Evolutionary conservation across 768 basidiomycete species (phyloP).

Genomic region (Mrakia blollopis): DNA sequence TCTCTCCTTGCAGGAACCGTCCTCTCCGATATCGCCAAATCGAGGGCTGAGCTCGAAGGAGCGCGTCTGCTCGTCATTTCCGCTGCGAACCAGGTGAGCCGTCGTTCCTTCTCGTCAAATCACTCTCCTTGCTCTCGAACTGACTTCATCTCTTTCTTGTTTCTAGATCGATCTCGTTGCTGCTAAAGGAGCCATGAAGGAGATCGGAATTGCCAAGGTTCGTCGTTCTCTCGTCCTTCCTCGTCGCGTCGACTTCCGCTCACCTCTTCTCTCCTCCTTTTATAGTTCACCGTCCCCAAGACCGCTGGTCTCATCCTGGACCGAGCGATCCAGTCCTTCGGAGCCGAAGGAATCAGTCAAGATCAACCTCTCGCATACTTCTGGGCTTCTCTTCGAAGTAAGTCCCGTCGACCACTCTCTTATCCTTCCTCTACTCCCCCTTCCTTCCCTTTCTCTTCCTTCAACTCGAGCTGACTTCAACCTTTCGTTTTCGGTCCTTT

Average conservation of each 20-base stretch:
- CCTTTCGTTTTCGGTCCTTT: no score
- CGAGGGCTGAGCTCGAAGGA: slow-evolving; percentile 85
- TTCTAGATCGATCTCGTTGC: slow-evolving; percentile 76
- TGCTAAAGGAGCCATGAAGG: slow-evolving; percentile 92
- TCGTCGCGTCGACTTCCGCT: not conserved
- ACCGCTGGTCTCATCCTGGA: slow-evolving; percentile 87
- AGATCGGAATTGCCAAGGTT: slow-evolving; percentile 96
- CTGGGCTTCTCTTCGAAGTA: slow-evolving; percentile 70
- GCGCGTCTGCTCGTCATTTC: slow-evolving; percentile 83
- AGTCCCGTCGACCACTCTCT: no score
- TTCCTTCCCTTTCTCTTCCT: no score
- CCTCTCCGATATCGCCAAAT: slow-evolving; percentile 82
- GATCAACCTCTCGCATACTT: slow-evolving; percentile 73
- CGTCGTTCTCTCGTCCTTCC: slow-evolving; percentile 19
- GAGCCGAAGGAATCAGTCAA: slow-evolving; percentile 92
- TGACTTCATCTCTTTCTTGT: not conserved
- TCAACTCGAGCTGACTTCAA: no score
- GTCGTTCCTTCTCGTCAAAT: not conserved
- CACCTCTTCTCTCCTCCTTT: slow-evolving; percentile 6
- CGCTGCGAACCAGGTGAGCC: slow-evolving; percentile 71
- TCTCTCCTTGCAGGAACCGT: slow-evolving; percentile 62
- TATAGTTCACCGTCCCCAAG: slow-evolving; percentile 85
- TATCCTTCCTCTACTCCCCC: no score
- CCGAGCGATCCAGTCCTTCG: slow-evolving; percentile 91
- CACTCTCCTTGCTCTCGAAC: not conserved